These are phyloP conservation scores for Fusarium austroafricanum DNA, from an alignment of 2,329 filamentous ascomycete genomes.

Conservation along the genomic window DNA sequence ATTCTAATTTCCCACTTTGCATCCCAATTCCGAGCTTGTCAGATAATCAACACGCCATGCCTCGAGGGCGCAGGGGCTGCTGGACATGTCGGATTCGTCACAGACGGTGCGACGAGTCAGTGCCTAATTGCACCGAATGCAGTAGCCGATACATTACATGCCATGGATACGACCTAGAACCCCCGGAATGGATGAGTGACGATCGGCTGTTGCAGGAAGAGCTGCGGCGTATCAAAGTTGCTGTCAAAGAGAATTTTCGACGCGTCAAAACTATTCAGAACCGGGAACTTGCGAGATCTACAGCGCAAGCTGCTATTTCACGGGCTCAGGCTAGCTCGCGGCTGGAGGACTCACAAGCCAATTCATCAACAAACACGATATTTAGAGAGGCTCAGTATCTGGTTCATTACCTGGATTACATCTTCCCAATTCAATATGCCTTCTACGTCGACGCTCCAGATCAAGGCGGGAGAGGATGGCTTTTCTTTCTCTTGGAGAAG, in stretches of 20 bases:
- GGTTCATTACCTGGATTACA: conserved; percentile 47
- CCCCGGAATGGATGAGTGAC: conserved; percentile 52
- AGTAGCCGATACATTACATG: conserved; percentile 38
- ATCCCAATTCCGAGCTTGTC: conserved; percentile 5
- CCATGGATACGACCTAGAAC: conserved; percentile 46
- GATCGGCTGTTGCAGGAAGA: conserved; percentile 46
- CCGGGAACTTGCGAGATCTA: not conserved
- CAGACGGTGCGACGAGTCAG: conserved; percentile 46
- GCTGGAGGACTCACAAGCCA: no score
- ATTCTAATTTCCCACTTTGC: not conserved
- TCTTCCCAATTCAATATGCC: conserved; percentile 45
- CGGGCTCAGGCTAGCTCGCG: not conserved
- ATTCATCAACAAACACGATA: conserved; percentile 1
- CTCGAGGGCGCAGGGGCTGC: conserved; percentile 41
- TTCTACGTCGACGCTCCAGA: conserved; percentile 44
- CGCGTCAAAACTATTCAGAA: conserved; percentile 28
- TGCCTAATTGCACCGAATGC: conserved; percentile 43
- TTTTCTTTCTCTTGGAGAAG: conserved; percentile 37
- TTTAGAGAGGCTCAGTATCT: conserved; percentile 45
- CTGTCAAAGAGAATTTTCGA: conserved; percentile 42
- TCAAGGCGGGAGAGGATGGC: conserved; percentile 45
- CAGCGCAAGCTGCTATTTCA: not conserved
- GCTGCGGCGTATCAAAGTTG: conserved; percentile 39
- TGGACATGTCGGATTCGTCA: conserved; percentile 48
- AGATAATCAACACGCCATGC: not conserved